Conservation (phyloP, 495 filamentous ascomycete species). For the Penicillium canariense region DNA sequence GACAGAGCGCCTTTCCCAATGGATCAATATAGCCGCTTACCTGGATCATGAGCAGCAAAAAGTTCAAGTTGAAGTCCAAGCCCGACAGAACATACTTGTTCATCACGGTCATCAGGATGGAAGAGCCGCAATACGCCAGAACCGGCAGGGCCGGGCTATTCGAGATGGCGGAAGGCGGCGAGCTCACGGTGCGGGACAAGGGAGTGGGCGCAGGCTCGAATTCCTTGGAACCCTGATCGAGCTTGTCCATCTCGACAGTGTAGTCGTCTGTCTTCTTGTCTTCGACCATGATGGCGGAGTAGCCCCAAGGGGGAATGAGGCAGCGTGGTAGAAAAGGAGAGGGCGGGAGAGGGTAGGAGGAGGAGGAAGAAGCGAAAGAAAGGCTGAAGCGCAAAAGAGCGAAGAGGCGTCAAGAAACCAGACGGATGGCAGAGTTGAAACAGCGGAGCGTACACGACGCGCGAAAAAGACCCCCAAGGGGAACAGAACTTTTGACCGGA, state of each 20-base stretch:
- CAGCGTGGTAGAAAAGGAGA: not conserved
- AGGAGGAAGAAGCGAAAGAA: not conserved
- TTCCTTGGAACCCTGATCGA: constrained; percentile 58
- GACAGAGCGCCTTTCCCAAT: not conserved
- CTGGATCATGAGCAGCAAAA: constrained; percentile 90
- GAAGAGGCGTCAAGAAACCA: not conserved
- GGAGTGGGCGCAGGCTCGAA: constrained; percentile 48
- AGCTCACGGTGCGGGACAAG: constrained; percentile 35
- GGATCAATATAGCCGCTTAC: constrained; percentile 50
- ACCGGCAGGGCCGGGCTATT: constrained; percentile 80
- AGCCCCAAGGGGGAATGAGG: not conserved
- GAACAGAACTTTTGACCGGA: constrained; percentile 27
- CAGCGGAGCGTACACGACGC: constrained; percentile 17
- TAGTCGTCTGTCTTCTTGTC: constrained; percentile 87
- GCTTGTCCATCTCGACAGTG: constrained; percentile 65
- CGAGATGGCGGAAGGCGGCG: constrained; percentile 40
- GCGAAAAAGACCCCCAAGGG: constrained; percentile 7
- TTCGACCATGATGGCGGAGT: constrained; percentile 56
- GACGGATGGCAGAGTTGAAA: constrained; percentile 6
- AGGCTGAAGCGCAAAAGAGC: constrained; percentile 5
- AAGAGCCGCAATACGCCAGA: constrained; percentile 86
- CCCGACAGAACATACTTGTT: constrained; percentile 99
- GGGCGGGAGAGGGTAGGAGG: not conserved
- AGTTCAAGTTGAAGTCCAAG: constrained; percentile 89
- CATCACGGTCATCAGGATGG: constrained; percentile 97